Base-by-base conservation (phyloP, 352 stramenopile species). In the Halophytophthora polymorphica region DNA sequence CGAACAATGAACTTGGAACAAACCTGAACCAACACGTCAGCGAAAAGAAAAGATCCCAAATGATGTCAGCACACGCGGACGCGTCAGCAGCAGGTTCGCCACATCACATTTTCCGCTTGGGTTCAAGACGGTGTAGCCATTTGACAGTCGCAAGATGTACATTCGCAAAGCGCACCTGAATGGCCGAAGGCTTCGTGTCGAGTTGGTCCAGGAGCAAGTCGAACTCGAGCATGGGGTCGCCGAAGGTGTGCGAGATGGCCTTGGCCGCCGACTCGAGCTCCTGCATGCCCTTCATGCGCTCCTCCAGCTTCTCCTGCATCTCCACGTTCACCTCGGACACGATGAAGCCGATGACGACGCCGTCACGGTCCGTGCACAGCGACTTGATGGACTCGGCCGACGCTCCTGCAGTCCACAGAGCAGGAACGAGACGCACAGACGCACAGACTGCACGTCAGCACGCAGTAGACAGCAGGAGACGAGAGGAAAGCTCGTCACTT, bases 261-360 rank as follows among this genome's bases (percentile, higher is more conserved):
- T 91, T 88, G 10, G 78, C 83, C 2, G 77, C 88, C 0, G 73
- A 77, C 29, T 76, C 78, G 25, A 91, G 60, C 58, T 94, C 80
- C 50, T 91, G 69, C 75, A 92, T 90, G n/a, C 72, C 74, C 47
- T 88, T 86, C 49, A 92, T 73, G 0, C 76, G 67, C 61, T 87
- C 69, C 12, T 88, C 58, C 22, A 90, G 59, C 54, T 89, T 89
- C 45, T 90, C 81, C 46, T 91, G 77, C 46, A 90, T 77, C 63
- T 90, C 83, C 15, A 86, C 69, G 50, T 94, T 94, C 48, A 92
- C 81, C 54, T 94, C 83, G n/a, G 76, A 83, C 15, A 88, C 83
- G 46, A 94, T 89, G 65, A 94, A 91, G 5, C 83, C 83, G 61
- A 94, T 94, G 33, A 91, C 69, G 2, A 94, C 81, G 11, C 83